Base-by-base conservation (phyloP, 306 rosid genomes). In the Canavalia gladiata region DNA sequence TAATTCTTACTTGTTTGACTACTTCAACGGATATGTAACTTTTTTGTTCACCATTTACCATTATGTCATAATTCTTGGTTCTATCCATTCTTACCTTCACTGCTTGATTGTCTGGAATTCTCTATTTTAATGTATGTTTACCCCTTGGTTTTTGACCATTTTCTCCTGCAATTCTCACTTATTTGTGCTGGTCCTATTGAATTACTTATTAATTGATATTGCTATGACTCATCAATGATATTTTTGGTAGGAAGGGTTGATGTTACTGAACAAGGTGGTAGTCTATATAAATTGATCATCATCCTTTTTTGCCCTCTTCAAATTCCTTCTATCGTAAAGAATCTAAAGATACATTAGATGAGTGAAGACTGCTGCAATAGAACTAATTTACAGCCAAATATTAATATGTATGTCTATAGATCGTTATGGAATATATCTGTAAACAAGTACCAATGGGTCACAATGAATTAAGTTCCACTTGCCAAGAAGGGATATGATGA, bases 401-500 rank as follows among this genome's bases (percentile, higher is more conserved):
- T 77, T 68, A 52, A 35, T 41, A 55, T 72, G n/a, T 31, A 42
- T 37, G 31, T 72, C 58, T 82, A 30, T 58, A 8, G 47, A 73
- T 56, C 68, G 63, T 63, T 50, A 62, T 71, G 46, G 34, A 18
- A 54, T 6, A 37, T 52, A 72, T 65, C 37, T 54, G 28, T 13
- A 41, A 76, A 78, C 74, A 64, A 10, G 71, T 65, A 65, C 33
- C 31, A 65, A 2, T 4, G n/a, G 29, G 43, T 49, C 29, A 55
- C 31, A 51, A 76, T 52, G 64, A 78, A 77, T 29, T 62, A 63
- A 77, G 59, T 71, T 77, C 68, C 83, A 43, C 76, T 13, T 77
- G 71, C 75, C 52, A 51, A 77, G 67, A 76, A 59, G 46, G 54
- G 45, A 51, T 70, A 34, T 33, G 51, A n/a, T 56, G 41, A 39